Percentiles rank a stretch among this genome's conserved stretches.
Evolutionary conservation across 495 filamentous ascomycete genomes (phyloP).

Genomic region (Podospora comata): DNA sequence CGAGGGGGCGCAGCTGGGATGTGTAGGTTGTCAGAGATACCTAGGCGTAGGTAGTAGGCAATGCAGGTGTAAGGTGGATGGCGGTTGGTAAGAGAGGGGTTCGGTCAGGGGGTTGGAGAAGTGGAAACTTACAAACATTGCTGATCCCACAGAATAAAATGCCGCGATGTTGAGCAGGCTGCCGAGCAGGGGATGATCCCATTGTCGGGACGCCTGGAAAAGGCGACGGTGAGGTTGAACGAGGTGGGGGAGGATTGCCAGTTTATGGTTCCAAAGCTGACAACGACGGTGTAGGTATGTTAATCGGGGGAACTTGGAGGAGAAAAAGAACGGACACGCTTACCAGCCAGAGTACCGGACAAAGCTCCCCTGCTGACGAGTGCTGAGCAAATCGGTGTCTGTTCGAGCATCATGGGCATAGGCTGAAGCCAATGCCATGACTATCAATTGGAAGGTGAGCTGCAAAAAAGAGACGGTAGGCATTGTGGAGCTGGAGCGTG

Average conservation of each 20-base stretch:
- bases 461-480: neutral
- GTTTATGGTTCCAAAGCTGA: conserved; percentile 3
- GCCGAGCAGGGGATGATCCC: neutral
- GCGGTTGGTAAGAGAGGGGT: neutral
- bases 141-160: conserved; percentile 10
- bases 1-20: neutral
- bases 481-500: too few species aligned
- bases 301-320: neutral
- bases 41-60: too few species aligned
- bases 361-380: conserved; percentile 2
- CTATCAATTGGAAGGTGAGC: neutral
- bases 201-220: neutral
- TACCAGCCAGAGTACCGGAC: conserved; percentile 6
- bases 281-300: neutral
- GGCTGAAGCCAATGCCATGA: neutral
- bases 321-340: neutral
- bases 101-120: neutral
- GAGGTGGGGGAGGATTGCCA: neutral
- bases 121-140: neutral
- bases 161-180: neutral
- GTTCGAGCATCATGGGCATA: neutral
- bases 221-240: conserved; percentile 8
- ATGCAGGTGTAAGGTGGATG: too few species aligned
- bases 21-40: too few species aligned
- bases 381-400: neutral